Conservation (phyloP, 768 basidiomycete genomes). For the Amanita phalloides region DNA sequence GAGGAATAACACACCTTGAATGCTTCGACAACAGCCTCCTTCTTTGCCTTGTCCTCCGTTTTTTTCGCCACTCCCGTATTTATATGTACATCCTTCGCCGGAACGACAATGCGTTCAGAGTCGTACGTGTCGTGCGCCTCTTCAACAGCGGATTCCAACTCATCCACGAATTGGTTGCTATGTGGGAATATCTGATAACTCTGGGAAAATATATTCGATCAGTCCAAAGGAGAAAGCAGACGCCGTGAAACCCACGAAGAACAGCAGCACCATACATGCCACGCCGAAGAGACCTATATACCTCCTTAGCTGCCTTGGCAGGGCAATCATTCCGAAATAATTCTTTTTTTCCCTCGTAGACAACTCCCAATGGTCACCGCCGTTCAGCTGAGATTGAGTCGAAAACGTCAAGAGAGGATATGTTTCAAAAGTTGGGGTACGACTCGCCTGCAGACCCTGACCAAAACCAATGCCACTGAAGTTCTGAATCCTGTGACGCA, state of each 20-base stretch:
- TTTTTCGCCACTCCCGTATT: slow-evolving; percentile 8
- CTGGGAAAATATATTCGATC: background rate
- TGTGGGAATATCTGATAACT: background rate
- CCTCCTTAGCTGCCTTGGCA: background rate
- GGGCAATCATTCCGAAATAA: background rate
- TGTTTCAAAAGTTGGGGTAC: too few species aligned
- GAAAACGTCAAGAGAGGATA: background rate
- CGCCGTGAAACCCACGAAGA: background rate
- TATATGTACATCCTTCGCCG: slow-evolving; percentile 8
- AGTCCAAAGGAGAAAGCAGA: background rate
- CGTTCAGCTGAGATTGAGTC: background rate
- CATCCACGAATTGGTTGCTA: background rate
- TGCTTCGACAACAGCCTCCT: slow-evolving; percentile 63
- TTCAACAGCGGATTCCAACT: background rate
- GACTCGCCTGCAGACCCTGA: background rate
- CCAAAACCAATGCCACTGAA: background rate
- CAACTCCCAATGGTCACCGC: background rate
- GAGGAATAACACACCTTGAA: slow-evolving; percentile 49
- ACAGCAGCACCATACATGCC: background rate
- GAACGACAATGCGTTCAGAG: background rate
- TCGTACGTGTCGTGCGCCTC: background rate
- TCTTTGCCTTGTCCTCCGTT: slow-evolving; percentile 46
- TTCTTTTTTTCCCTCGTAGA: background rate
- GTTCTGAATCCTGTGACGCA: background rate
- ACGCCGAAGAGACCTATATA: background rate